Base-by-base conservation (phyloP, 148 eudicot species). In the Dysphania ambrosioides region DNA sequence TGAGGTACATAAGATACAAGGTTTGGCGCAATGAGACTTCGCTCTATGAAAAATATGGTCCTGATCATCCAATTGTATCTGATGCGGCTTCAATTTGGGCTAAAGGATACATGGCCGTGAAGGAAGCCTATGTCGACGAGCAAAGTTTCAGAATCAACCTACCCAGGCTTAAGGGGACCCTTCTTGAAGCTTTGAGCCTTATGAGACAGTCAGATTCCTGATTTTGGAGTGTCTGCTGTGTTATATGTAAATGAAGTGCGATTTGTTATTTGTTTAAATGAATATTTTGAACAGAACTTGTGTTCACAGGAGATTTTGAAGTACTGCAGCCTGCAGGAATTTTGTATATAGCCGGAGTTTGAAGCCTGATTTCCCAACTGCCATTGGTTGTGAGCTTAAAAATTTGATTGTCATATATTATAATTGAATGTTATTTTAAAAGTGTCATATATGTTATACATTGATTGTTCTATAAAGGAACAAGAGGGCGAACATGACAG, bases 21-120 rank as follows among this genome's bases (percentile, higher is more conserved):
- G 79, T 89, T 70, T 75, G 80, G 72, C 77, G 86, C 0, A 88
- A 87, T 41, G 93, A 89, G 74, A 89, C 91, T 40, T 84, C 93
- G 5, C 82, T 89, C 10, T 64, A 79, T 8, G 75, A 80, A 11
- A 55, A 65, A 8, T 89, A 84, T 40, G 85, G 87, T 27, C 69
- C 69, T 8, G 77, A 87, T 26, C 74, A 87, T 73, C 82, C 89
- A 2, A 64, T 86, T 15, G 67, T 87, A 29, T 64, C 77, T 0
- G 83, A 89, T 72, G 83, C 85, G 0, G 68, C 63, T 2, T 72
- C 81, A 1, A 35, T 84, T 8, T 74, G 78, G 74, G 74, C 76
- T 0, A 72, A 86, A 49, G 89, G 85, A 19, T 88, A 82, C 51
- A 64, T 62, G 51, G 86, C 80, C 10, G 86, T 78, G 1, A 82